Base-by-base conservation (phyloP, 495 filamentous ascomycete species). In the Daldinia concentrica region DNA sequence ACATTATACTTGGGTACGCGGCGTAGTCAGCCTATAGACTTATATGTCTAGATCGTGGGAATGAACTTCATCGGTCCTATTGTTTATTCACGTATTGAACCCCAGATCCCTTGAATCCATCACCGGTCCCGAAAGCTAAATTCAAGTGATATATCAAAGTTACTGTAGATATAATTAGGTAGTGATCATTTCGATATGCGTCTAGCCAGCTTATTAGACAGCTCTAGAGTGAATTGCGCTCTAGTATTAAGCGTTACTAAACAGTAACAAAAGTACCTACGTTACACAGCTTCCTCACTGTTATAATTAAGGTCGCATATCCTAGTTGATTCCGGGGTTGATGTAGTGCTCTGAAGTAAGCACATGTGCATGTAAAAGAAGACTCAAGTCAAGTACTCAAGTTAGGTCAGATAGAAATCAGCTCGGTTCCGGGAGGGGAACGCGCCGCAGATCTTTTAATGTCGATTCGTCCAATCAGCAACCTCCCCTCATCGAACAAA, bases 81-180 rank as follows among this genome's bases (percentile, higher is more conserved):
- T 63, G n/a, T 58, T 11, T 39, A 32, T 15, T 56, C 48, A 67
- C 41, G 43, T 51, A 55, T 22, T 45, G 19, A 57, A 54, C 34
- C 29, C 32, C n/a, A 36, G 37, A 68, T 62, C 61, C 70, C 61
- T 65, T 62, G 37, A 45, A 73, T 68, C 70, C 70, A 55, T 7
- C 56, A 45, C 17, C 64, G 70, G 65, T 73, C 64, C 70, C 70
- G 65, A 69, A 19, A 17, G 27, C 43, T 51, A 7, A 50, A 69
- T 48, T 39, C 34, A 64, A 62, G 17, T 34, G 57, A 41, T 65
- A 65, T 50, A 39, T 32, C 36, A 37, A 7, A 57, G 30, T 41
- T 58, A 29, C 36, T n/a, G 22, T 29, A 36, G 65, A 68, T 65
- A 68, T 71, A 62, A 66, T 71, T 66, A 66, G 56, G 32, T 54